Percentiles rank a stretch among this genome's conserved stretches.
phyloP scores from a whole-genome alignment of 2,329 filamentous ascomycete species.

The Cryphonectria japonica region DNA sequence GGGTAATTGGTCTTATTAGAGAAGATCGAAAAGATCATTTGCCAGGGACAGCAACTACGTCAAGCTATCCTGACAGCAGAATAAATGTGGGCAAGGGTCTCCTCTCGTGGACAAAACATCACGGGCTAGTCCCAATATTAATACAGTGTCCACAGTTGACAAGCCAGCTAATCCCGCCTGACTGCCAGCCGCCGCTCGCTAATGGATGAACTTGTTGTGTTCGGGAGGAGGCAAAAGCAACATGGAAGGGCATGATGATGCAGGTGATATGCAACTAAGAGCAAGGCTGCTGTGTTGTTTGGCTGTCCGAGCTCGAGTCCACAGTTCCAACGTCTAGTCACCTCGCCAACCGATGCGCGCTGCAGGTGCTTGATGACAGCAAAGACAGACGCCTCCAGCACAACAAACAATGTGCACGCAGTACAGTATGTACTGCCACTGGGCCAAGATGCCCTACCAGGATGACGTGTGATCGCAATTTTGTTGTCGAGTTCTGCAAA shows the following conservation, averaged over 20 bases:
- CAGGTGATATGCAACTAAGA: slow-evolving; percentile 2
- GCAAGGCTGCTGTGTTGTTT: slow-evolving; percentile 1
- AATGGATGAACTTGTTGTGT: background rate
- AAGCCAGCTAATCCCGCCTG: slow-evolving; percentile 9
- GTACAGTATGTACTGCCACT: background rate
- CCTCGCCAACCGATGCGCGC: background rate
- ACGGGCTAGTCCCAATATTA: slow-evolving; percentile 1
- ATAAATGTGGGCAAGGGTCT: background rate
- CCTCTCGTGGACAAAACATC: background rate
- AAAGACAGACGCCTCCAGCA: background rate
- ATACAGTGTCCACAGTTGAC: slow-evolving; percentile 8
- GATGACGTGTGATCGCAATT: background rate
- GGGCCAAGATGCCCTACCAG: background rate
- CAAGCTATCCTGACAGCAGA: background rate
- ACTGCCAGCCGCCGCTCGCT: background rate
- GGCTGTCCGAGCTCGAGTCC: background rate
- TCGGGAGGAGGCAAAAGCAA: background rate
- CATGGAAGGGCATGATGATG: background rate
- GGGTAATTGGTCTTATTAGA: slow-evolving; percentile 9
- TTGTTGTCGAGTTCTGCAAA: no score
- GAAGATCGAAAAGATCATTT: background rate
- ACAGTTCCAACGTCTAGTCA: background rate
- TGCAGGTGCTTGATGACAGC: background rate
- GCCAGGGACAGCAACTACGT: background rate
- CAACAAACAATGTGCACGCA: background rate